phyloP scores from a whole-genome alignment of 2,329 filamentous ascomycete genomes.

The Fusarium cyanostomum region DNA sequence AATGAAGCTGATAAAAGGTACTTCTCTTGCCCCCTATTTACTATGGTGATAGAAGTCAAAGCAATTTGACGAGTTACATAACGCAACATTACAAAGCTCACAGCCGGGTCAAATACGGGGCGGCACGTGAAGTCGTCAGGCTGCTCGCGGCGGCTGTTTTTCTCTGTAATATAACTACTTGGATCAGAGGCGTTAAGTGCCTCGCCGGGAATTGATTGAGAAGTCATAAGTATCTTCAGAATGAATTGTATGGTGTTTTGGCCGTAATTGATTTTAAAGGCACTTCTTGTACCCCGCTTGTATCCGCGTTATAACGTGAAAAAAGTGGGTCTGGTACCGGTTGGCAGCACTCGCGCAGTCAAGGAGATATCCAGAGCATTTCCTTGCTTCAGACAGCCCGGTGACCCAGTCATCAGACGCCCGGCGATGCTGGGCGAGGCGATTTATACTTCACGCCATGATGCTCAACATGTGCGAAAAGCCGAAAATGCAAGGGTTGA shows the following conservation, averaged over 20 bases:
- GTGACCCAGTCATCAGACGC: conserved; percentile 19
- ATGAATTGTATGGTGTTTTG: not conserved
- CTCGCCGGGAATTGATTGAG: too few relatives aligned
- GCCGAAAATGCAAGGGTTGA: conserved; percentile 1
- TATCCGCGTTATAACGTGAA: not conserved
- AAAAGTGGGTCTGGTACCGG: not conserved
- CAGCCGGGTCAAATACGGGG: not conserved
- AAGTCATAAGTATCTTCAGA: not conserved
- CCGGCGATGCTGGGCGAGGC: not conserved
- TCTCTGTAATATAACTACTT: not conserved
- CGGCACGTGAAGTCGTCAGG: not conserved
- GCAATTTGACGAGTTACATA: too few relatives aligned
- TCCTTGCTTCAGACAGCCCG: not conserved
- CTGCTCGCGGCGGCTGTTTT: not conserved
- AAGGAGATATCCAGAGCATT: too few relatives aligned
- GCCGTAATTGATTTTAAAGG: not conserved
- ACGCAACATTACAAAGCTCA: too few relatives aligned
- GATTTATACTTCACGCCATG: not conserved
- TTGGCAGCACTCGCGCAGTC: not conserved
- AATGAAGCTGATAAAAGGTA: too few relatives aligned
- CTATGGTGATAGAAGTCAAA: too few relatives aligned
- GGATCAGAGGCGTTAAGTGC: not conserved
- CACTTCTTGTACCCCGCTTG: not conserved
- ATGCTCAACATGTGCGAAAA: conserved; percentile 14
- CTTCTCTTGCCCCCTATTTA: too few relatives aligned